Percentiles rank a stretch among this genome's conserved stretches.
Conservation (phyloP, 139 green algal genomes). For the Tetraselmis striata region DNA sequence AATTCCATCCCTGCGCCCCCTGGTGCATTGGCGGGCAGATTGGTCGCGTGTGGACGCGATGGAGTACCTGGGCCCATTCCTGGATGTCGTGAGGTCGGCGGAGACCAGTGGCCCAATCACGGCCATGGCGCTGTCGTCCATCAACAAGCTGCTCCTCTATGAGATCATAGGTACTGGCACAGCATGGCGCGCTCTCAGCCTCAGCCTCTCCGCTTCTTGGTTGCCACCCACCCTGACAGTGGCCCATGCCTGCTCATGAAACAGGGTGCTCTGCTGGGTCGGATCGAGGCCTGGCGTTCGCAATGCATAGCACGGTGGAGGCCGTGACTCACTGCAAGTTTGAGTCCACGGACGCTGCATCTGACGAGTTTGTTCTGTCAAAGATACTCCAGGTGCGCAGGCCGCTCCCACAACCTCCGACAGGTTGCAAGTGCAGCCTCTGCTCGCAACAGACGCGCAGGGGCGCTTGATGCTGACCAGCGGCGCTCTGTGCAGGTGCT, state of each 20-base stretch:
- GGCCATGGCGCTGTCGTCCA: constrained; percentile 67
- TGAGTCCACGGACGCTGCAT: constrained; percentile 75
- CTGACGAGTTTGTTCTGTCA: constrained; percentile 89
- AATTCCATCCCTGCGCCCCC: too few relatives aligned
- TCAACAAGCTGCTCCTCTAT: constrained; percentile 69
- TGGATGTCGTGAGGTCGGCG: constrained; percentile 77
- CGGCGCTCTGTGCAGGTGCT: constrained; percentile 38
- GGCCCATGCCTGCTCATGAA: too few relatives aligned
- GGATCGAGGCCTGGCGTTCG: constrained; percentile 46
- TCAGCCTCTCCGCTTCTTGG: too few relatives aligned
- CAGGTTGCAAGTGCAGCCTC: too few relatives aligned
- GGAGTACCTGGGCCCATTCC: constrained; percentile 83
- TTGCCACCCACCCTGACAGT: too few relatives aligned
- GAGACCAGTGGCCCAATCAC: constrained; percentile 89
- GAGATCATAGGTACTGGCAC: constrained; percentile 62
- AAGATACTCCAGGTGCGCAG: constrained; percentile 79
- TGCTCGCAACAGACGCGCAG: too few relatives aligned
- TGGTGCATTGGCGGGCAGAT: constrained; percentile 48
- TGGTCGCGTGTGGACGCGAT: constrained; percentile 66
- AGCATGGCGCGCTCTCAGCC: too few relatives aligned
- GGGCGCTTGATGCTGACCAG: too few relatives aligned
- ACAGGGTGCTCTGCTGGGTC: too few relatives aligned
- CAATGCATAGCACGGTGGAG: constrained; percentile 78
- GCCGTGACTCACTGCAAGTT: constrained; percentile 90
- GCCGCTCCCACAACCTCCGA: neutral